A percentile compares a stretch with the other conserved stretches of the same genome.
Evolutionary conservation across 257 asterid species (phyloP).

Genomic region (Verbena officinalis): DNA sequence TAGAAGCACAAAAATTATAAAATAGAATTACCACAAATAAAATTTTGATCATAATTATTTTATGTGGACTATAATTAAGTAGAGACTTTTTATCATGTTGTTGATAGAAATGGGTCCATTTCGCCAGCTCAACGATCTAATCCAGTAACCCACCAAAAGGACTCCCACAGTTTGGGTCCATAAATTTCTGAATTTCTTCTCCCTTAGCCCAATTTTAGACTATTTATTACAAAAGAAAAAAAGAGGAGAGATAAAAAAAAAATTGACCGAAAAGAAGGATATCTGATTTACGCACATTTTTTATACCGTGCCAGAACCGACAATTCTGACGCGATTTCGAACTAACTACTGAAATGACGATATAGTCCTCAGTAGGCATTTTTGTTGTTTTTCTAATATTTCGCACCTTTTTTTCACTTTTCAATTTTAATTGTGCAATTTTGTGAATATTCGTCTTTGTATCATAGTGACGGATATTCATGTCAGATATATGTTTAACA

Average conservation of each 20-base stretch:
- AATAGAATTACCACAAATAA: no score
- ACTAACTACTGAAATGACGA: neutral
- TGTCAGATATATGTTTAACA: no score
- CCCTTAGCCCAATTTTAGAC: neutral
- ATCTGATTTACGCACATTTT: constrained; percentile 40
- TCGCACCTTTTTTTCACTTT: neutral
- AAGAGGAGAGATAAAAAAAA: neutral
- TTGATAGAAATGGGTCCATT: neutral
- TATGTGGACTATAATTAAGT: no score
- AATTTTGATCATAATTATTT: no score
- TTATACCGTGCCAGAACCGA: constrained; percentile 38
- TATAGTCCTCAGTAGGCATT: neutral
- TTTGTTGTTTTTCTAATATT: neutral
- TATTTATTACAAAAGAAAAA: neutral
- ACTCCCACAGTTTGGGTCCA: neutral
- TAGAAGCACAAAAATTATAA: no score
- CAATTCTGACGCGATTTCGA: constrained; percentile 24
- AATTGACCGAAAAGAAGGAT: constrained; percentile 2
- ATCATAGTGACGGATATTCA: no score
- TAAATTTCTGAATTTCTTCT: neutral
- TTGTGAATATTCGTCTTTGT: neutral
- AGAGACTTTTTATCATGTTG: no score
- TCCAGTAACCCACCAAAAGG: neutral
- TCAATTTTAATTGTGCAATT: neutral
- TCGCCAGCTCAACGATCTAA: neutral